Evolutionary conservation across 768 basidiomycete genomes (phyloP).

Genomic region (Russula griseocarnosa): DNA sequence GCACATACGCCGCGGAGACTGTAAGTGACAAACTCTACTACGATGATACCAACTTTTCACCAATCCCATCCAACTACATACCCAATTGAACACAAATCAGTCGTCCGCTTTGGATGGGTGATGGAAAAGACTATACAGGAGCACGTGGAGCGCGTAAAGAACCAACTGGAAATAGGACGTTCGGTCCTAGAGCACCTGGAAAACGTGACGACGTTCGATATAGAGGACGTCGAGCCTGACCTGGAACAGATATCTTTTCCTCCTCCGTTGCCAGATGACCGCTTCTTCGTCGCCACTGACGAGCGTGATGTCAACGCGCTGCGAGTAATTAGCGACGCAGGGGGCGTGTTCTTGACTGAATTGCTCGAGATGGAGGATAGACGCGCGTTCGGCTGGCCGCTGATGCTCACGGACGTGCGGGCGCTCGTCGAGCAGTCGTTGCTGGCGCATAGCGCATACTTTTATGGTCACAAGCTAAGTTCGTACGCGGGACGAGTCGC

Average conservation of each 20-base stretch:
- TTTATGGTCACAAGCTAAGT: constrained; percentile 39
- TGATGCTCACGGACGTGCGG: constrained; percentile 44
- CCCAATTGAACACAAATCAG: constrained; percentile 21
- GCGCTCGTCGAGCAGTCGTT: constrained; percentile 42
- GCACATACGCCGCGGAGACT: constrained; percentile 45
- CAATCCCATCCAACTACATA: no score
- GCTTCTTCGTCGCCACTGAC: constrained; percentile 40
- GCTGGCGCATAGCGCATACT: constrained; percentile 37
- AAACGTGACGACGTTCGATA: constrained; percentile 13
- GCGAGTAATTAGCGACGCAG: constrained; percentile 35
- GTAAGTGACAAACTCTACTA: constrained; percentile 32
- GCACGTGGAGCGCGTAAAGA: constrained; percentile 37
- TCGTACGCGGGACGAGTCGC: constrained; percentile 40
- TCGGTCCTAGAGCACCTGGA: constrained; percentile 29
- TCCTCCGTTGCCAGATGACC: constrained; percentile 16
- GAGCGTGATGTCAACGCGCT: constrained; percentile 39
- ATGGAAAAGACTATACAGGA: constrained; percentile 36
- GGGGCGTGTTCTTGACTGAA: constrained; percentile 42
- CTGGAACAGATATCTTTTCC: constrained; percentile 1
- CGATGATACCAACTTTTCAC: background rate
- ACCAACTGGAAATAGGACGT: constrained; percentile 32
- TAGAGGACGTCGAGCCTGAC: constrained; percentile 14
- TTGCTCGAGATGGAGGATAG: constrained; percentile 42
- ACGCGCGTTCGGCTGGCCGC: constrained; percentile 40
- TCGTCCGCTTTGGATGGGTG: constrained; percentile 35